Evolutionary conservation across 805 yeast species (phyloP).

Genomic region (Ogataea ganodermae): DNA sequence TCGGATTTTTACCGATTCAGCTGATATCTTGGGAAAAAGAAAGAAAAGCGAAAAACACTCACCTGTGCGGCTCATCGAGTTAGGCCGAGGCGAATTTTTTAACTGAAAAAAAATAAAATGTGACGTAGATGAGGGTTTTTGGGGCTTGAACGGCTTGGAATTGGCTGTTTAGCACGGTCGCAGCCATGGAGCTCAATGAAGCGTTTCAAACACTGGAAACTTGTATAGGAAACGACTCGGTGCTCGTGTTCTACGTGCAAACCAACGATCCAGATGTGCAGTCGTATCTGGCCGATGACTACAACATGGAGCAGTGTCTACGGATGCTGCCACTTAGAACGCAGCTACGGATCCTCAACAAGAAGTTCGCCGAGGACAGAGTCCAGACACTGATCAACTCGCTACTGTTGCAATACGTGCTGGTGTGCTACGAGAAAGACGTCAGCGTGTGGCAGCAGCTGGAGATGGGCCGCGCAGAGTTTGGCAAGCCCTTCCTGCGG

Average conservation of each 20-base stretch:
- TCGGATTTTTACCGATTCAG: too few species aligned
- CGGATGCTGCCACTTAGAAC: constrained; percentile 45
- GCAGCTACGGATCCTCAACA: constrained; percentile 44
- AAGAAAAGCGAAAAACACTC: too few species aligned
- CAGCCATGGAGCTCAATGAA: neutral
- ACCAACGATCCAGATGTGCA: neutral
- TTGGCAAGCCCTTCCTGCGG: constrained; percentile 59
- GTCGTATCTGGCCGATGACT: constrained; percentile 31
- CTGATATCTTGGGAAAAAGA: too few species aligned
- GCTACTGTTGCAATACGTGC: constrained; percentile 46
- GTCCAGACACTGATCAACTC: constrained; percentile 44
- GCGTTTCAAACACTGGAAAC: neutral
- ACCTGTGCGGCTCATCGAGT: too few species aligned
- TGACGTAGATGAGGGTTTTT: too few species aligned
- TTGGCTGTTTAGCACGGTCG: too few species aligned
- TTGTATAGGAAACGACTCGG: neutral
- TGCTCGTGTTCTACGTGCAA: constrained; percentile 14
- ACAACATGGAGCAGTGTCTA: constrained; percentile 50
- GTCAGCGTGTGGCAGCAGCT: constrained; percentile 21
- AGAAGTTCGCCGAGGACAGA: constrained; percentile 39
- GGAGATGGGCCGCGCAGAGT: constrained; percentile 36
- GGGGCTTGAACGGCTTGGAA: too few species aligned
- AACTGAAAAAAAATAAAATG: too few species aligned
- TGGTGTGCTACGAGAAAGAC: constrained; percentile 34
- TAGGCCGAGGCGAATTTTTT: too few species aligned